A percentile compares a stretch with the other conserved stretches of the same genome.
These are phyloP conservation scores for Calonectria multiphialidica DNA, from an alignment of 2,329 filamentous ascomycete species.

Conservation along the genomic window DNA sequence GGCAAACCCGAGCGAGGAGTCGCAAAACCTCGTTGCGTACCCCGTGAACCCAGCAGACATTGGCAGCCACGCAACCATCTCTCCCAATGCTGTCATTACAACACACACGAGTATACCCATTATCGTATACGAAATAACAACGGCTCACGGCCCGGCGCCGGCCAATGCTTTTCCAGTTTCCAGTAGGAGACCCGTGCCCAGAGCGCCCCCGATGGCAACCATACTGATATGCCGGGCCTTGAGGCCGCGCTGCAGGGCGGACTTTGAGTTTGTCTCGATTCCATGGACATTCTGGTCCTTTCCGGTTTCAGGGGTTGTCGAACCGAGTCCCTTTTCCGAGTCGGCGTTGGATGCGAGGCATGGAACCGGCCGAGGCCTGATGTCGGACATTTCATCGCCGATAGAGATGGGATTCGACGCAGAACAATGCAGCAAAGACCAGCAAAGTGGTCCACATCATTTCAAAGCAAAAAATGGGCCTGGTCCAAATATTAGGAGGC, in stretches of 20 bases:
- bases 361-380: background rate
- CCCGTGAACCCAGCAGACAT: conserved; percentile 83
- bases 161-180: conserved; percentile 70
- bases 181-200: conserved; percentile 80
- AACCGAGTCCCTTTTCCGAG: background rate
- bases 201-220: conserved; percentile 80
- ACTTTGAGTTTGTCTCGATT: conserved; percentile 61
- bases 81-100: conserved; percentile 84
- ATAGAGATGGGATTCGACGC: background rate
- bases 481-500: too few species aligned
- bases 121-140: conserved; percentile 78
- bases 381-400: background rate
- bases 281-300: conserved; percentile 40
- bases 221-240: conserved; percentile 68
- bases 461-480: background rate
- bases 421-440: background rate
- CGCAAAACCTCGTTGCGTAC: conserved; percentile 83
- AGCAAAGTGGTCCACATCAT: background rate
- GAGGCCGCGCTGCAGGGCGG: conserved; percentile 63
- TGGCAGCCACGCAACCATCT: conserved; percentile 88
- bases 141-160: conserved; percentile 70
- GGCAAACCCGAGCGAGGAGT: conserved; percentile 84
- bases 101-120: conserved; percentile 81
- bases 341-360: background rate
- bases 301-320: background rate